Base-by-base conservation (phyloP, 1,284 basidiomycete genomes). In the Irpex sp. region DNA sequence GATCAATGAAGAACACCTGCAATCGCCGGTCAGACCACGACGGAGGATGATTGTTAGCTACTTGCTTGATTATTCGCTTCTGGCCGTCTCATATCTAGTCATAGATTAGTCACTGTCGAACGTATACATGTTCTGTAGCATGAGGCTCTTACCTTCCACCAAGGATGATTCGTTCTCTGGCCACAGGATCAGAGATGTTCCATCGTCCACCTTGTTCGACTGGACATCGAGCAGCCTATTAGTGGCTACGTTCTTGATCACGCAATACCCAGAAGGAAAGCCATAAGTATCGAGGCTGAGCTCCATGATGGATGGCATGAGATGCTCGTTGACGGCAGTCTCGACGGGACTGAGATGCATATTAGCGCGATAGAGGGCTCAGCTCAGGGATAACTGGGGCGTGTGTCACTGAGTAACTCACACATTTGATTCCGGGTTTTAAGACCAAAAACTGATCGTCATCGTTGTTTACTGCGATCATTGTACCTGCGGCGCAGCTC, bases 1-100 rank as follows among this genome's bases (percentile, higher is more conserved):
- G 82, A 72, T 93, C 92, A 58, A 93, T 83, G 76, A 90, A 93
- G 75, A 92, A 93, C 19, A 93, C 87, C 89, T 89, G 53, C 43
- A 57, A 60, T 13, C 19, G 50, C 26, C 65, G 5, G 58, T 19
- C 15, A 26, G 15, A 53, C 19, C 36, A 39, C 47, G 33, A 54
- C 58, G 6, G 17, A 54, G 17, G 21, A 39, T 47, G 17, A 50
- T n/a, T n/a, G 11, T 15, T 59, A n/a, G 39, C 21, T 21, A 64
- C 71, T 17, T 61, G 85, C 90, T 79, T 93, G 91, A 68, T 93
- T 93, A 66, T 90, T 86, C 7, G 86, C 80, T 43, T 83, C 81
- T 0, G 88, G 87, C 65, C 78, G 81, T 64, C 91, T 79, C 71
- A 91, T 81, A 57, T 79, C 90, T 92, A 61, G 33, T 13, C 49